phyloP scores from a whole-genome alignment of 176 grass and related monocot genomes.

The Alloteropsis semialata region DNA sequence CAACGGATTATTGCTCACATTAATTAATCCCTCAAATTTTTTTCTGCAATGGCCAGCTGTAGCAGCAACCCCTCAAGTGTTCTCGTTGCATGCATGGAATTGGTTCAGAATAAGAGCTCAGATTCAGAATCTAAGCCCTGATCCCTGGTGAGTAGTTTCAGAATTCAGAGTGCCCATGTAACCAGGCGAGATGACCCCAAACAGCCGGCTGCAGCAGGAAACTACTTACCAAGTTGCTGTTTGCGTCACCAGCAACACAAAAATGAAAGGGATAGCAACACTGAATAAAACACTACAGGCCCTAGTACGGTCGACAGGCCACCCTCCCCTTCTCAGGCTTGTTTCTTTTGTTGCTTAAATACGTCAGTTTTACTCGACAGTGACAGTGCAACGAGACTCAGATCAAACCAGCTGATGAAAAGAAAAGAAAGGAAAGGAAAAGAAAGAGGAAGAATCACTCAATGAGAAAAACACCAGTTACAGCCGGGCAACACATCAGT shows the following conservation, averaged over 20 bases:
- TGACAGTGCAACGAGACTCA: conserved; percentile 43
- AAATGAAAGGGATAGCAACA: not conserved
- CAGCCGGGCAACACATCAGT: too few species aligned
- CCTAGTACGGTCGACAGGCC: not conserved
- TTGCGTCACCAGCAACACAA: not conserved
- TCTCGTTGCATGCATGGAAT: not conserved
- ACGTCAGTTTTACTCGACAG: conserved; percentile 42
- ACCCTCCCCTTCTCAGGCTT: not conserved
- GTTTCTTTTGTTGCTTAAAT: conserved; percentile 31
- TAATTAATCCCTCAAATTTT: not conserved
- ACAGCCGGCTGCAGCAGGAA: not conserved
- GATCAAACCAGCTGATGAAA: not conserved
- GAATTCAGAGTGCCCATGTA: not conserved
- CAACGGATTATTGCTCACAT: not conserved
- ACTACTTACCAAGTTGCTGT: not conserved
- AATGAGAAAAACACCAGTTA: not conserved
- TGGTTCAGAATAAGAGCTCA: not conserved
- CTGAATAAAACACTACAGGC: not conserved
- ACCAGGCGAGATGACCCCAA: not conserved
- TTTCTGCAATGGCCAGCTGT: not conserved
- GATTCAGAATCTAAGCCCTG: not conserved
- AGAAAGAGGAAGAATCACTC: not conserved
- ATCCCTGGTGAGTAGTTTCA: not conserved
- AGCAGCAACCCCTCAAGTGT: not conserved
- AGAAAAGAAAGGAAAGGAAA: not conserved